These are phyloP conservation scores for Hortaea werneckii DNA, from an alignment of 2,329 filamentous ascomycete species.

Conservation along the genomic window DNA sequence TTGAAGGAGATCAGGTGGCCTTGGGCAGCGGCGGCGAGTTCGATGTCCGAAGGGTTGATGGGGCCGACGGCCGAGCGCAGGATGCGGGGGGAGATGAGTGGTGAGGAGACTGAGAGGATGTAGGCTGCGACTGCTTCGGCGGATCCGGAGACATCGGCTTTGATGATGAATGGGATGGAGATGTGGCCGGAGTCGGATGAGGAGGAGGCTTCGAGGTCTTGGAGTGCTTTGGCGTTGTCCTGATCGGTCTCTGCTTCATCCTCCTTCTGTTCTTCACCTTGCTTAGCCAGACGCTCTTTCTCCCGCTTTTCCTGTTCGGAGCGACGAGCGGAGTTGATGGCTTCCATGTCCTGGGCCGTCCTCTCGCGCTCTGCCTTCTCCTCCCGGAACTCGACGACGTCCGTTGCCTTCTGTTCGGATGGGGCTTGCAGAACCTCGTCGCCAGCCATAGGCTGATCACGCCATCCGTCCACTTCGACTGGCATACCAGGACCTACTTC, in stretches of 20 bases:
- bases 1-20: slow-evolving; percentile 85
- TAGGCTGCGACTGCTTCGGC: slow-evolving; percentile 80
- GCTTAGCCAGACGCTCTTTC: slow-evolving; percentile 40
- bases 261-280: slow-evolving; percentile 18
- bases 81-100: slow-evolving; percentile 69
- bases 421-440: slow-evolving; percentile 77
- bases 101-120: slow-evolving; percentile 68
- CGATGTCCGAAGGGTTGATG: slow-evolving; percentile 76
- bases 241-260: slow-evolving; percentile 25
- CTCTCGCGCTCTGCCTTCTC: slow-evolving; percentile 61
- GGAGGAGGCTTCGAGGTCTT: too few relatives aligned
- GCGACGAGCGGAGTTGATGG: slow-evolving; percentile 59
- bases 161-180: slow-evolving; percentile 72
- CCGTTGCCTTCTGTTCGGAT: slow-evolving; percentile 67
- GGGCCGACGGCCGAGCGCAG: slow-evolving; percentile 69
- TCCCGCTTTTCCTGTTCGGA: slow-evolving; percentile 52
- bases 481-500: slow-evolving; percentile 80
- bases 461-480: slow-evolving; percentile 92
- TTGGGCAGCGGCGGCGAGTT: slow-evolving; percentile 68
- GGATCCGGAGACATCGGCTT: slow-evolving; percentile 86
- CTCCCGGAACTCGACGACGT: slow-evolving; percentile 64
- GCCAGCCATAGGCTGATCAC: slow-evolving; percentile 73
- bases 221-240: slow-evolving; percentile 30
- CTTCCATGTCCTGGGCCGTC: slow-evolving; percentile 59
- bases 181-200: slow-evolving; percentile 34